These are phyloP conservation scores for Lactarius sanguifluus DNA, from an alignment of 768 basidiomycete genomes.

Conservation along the genomic window DNA sequence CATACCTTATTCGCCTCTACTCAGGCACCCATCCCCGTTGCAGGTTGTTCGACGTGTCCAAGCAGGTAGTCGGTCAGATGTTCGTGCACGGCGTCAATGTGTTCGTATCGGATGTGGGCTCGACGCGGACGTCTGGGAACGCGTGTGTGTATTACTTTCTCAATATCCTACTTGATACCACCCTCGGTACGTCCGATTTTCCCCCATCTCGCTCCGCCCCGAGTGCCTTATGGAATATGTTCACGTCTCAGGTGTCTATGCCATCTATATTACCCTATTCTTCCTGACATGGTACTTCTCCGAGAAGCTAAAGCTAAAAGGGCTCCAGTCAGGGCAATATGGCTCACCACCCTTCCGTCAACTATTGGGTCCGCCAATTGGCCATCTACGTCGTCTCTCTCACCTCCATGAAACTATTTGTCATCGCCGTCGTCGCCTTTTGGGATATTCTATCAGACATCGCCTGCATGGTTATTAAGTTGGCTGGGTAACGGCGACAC, in stretches of 20 bases:
- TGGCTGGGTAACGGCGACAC: slow-evolving; percentile 70
- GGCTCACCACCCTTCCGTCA: slow-evolving; percentile 76
- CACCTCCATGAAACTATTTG: slow-evolving; percentile 86
- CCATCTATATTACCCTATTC: slow-evolving; percentile 75
- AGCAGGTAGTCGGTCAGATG: slow-evolving; percentile 85
- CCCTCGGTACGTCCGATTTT: slow-evolving; percentile 60
- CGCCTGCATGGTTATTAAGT: slow-evolving; percentile 86
- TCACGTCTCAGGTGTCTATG: slow-evolving; percentile 65
- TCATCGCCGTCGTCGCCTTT: slow-evolving; percentile 70
- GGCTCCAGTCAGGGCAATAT: slow-evolving; percentile 86
- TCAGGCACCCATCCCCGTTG: background rate
- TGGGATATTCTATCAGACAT: slow-evolving; percentile 68
- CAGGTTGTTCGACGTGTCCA: slow-evolving; percentile 91
- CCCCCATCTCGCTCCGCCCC: background rate
- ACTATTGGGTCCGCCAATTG: slow-evolving; percentile 74
- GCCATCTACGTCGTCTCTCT: slow-evolving; percentile 80
- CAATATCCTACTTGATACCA: slow-evolving; percentile 90
- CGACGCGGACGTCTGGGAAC: slow-evolving; percentile 67
- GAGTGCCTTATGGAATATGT: background rate
- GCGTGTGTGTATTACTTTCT: slow-evolving; percentile 93
- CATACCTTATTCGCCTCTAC: background rate
- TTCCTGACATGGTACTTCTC: slow-evolving; percentile 62
- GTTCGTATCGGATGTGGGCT: slow-evolving; percentile 74
- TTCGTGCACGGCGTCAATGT: slow-evolving; percentile 80
- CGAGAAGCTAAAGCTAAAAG: slow-evolving; percentile 63